Conservation (phyloP, 306 rosid genomes). For the Inga oerstediana region DNA sequence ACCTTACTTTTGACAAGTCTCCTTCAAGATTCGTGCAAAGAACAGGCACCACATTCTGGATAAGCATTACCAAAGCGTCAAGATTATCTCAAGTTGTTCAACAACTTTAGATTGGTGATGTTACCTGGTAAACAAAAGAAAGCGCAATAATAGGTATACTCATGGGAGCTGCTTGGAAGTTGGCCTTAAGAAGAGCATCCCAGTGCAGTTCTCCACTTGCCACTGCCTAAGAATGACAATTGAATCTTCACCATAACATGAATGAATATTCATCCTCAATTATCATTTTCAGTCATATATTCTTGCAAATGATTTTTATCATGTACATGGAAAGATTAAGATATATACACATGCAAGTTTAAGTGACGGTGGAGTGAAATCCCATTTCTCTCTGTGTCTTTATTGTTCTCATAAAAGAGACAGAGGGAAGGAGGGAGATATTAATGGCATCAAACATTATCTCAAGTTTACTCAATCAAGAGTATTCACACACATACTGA, state of each 20-base stretch:
- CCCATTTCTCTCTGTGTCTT: neutral
- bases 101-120: slow-evolving; percentile 18
- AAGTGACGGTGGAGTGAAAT: neutral
- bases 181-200: slow-evolving; percentile 75
- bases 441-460: no score
- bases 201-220: slow-evolving; percentile 77
- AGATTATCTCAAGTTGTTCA: slow-evolving; percentile 20
- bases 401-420: neutral
- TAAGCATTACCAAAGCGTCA: slow-evolving; percentile 37
- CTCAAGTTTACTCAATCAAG: no score
- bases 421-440: no score
- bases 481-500: no score
- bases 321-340: neutral
- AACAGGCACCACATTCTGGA: slow-evolving; percentile 88
- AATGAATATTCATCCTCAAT: neutral
- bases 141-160: slow-evolving; percentile 84
- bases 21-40: slow-evolving; percentile 86
- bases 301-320: slow-evolving; percentile 1
- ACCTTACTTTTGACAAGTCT: slow-evolving; percentile 84
- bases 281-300: neutral
- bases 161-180: slow-evolving; percentile 83
- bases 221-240: slow-evolving; percentile 55
- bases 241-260: slow-evolving; percentile 10
- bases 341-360: neutral
- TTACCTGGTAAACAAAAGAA: slow-evolving; percentile 92